Evolutionary conservation across 2,329 filamentous ascomycete species (phyloP).

Genomic region (Penicillium sp.): DNA sequence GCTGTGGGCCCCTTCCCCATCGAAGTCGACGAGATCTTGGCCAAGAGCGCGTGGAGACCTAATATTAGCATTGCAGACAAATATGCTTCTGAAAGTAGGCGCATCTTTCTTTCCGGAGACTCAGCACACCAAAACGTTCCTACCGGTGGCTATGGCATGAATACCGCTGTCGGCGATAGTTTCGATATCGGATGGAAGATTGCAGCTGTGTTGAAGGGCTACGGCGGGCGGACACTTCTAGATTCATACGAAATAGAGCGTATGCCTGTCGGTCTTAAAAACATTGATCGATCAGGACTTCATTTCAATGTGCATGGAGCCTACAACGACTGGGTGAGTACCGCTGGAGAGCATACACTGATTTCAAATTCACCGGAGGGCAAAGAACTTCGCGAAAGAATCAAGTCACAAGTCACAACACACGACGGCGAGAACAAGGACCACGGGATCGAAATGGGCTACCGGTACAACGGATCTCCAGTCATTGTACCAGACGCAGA

Average conservation of each 20-base stretch:
- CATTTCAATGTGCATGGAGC: not conserved
- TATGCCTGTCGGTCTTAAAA: not conserved
- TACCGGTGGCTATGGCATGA: slow-evolving; percentile 21
- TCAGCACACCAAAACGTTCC: slow-evolving; percentile 15
- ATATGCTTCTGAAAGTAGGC: not conserved
- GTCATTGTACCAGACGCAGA: not conserved
- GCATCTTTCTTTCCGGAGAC: slow-evolving; percentile 15
- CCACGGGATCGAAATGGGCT: not conserved
- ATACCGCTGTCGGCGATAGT: slow-evolving; percentile 48
- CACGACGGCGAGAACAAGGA: not conserved
- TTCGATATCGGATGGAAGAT: slow-evolving; percentile 58
- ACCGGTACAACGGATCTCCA: not conserved
- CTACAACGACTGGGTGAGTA: not conserved
- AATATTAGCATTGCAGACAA: not conserved
- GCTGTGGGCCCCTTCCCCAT: not conserved
- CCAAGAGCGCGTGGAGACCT: not conserved
- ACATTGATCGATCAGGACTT: not conserved
- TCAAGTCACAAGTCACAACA: not conserved
- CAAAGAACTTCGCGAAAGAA: not conserved
- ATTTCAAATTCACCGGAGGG: not conserved
- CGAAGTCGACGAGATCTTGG: not conserved
- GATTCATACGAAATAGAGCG: not conserved
- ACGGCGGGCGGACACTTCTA: not conserved
- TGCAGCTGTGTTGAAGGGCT: slow-evolving; percentile 40
- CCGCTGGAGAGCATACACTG: not conserved